A percentile compares a stretch with the other conserved stretches of the same genome.
Conservation (phyloP, 2,329 filamentous ascomycete genomes). For the Calonectria crousiana region DNA sequence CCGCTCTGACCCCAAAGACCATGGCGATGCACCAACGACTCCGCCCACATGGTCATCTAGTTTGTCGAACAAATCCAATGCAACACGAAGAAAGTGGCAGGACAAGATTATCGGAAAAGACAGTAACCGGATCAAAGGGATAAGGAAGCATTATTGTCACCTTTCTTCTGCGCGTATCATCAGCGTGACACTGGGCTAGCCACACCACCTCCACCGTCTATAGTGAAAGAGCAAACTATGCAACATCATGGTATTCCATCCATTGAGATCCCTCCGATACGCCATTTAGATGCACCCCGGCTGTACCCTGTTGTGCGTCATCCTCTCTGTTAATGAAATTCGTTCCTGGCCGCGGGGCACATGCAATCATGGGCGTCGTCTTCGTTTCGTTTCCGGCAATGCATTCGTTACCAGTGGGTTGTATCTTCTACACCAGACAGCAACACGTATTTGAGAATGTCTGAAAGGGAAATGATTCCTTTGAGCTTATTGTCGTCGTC, state of each 20-base stretch:
- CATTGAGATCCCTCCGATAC: constrained; percentile 35
- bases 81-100: neutral
- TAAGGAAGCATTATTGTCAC: constrained; percentile 25
- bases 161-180: constrained; percentile 27
- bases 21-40: neutral
- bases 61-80: neutral
- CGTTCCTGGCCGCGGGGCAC: constrained; percentile 31
- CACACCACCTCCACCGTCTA: constrained; percentile 32
- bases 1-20: neutral
- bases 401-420: constrained; percentile 35
- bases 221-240: constrained; percentile 38
- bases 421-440: constrained; percentile 78
- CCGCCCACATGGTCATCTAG: neutral
- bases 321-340: constrained; percentile 16
- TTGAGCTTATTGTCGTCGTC: constrained; percentile 89
- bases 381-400: constrained; percentile 18
- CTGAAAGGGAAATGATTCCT: constrained; percentile 92
- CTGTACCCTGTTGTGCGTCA: constrained; percentile 18
- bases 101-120: neutral
- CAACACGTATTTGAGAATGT: constrained; percentile 95
- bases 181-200: constrained; percentile 22
- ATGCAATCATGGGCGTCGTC: constrained; percentile 41
- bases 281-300: constrained; percentile 43
- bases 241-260: constrained; percentile 40
- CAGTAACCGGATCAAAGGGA: constrained; percentile 11